Conservation (phyloP, 345 rosid genomes). For the Syzygium jambos region DNA sequence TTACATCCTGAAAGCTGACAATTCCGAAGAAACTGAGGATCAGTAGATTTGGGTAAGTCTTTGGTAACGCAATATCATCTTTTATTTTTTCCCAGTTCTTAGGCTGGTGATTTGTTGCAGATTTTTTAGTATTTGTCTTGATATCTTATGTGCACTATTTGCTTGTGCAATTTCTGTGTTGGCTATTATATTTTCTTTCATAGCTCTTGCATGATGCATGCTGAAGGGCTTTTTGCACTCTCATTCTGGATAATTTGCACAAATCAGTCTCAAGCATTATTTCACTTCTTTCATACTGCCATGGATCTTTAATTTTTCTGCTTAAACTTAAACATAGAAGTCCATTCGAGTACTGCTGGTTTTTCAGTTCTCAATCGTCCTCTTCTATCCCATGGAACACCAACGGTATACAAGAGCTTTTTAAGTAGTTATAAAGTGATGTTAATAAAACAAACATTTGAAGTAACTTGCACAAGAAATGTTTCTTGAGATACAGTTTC, state of each 20-base stretch:
- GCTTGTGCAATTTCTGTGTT: not conserved
- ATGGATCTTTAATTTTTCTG: not conserved
- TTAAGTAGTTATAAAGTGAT: not conserved
- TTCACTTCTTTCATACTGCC: not conserved
- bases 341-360: not conserved
- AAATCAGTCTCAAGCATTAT: not conserved
- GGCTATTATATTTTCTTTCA: not conserved
- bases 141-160: not conserved
- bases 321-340: not conserved
- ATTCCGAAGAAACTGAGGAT: conserved; percentile 3
- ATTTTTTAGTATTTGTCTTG: not conserved
- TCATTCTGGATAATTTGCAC: not conserved
- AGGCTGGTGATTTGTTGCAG: not conserved
- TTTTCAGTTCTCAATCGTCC: not conserved
- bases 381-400: not conserved
- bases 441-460: not conserved
- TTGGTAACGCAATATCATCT: not conserved
- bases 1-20: conserved; percentile 29
- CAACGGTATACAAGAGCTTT: not conserved
- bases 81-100: not conserved
- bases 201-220: not conserved
- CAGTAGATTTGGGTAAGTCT: not conserved
- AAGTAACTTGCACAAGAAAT: not conserved
- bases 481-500: not conserved
- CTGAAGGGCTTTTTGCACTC: not conserved